Conservation (phyloP, 495 filamentous ascomycete species). For the Penicillium cosmopolitanum region DNA sequence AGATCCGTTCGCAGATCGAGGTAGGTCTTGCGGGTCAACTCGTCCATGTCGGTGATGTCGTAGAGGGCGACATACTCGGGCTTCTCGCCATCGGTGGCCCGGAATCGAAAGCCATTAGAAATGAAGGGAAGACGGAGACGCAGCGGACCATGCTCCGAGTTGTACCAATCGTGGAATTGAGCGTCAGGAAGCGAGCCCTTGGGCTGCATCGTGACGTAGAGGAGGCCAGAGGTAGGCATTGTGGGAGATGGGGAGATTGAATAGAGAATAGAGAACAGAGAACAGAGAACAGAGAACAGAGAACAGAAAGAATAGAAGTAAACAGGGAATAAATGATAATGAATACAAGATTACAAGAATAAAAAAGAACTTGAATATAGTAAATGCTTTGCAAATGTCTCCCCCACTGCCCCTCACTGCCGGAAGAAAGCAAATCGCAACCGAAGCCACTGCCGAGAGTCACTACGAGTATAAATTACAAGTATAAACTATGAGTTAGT, state of each 20-base stretch:
- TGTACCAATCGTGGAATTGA: slow-evolving; percentile 90
- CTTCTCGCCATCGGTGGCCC: slow-evolving; percentile 58
- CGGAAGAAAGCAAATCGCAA: slow-evolving; percentile 31
- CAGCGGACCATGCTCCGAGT: slow-evolving; percentile 82
- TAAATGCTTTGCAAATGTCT: neutral
- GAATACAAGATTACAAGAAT: neutral
- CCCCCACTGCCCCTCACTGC: slow-evolving; percentile 1
- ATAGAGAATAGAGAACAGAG: neutral
- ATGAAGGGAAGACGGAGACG: slow-evolving; percentile 74
- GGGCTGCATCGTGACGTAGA: slow-evolving; percentile 82
- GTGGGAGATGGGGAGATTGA: slow-evolving; percentile 11
- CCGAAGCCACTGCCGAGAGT: slow-evolving; percentile 31
- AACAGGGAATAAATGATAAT: neutral
- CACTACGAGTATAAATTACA: neutral
- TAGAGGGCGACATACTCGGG: slow-evolving; percentile 79
- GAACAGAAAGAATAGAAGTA: neutral
- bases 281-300: too few species aligned
- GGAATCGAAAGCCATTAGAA: slow-evolving; percentile 76
- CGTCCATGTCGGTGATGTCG: slow-evolving; percentile 74
- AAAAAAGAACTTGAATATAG: neutral
- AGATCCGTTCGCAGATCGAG: slow-evolving; percentile 62
- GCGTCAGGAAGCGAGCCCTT: slow-evolving; percentile 60
- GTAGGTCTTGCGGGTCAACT: slow-evolving; percentile 67
- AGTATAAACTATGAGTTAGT: too few species aligned
- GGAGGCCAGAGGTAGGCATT: slow-evolving; percentile 61